Conservation (phyloP, 257 asterid genomes). For the Haberlea rhodopensis region DNA sequence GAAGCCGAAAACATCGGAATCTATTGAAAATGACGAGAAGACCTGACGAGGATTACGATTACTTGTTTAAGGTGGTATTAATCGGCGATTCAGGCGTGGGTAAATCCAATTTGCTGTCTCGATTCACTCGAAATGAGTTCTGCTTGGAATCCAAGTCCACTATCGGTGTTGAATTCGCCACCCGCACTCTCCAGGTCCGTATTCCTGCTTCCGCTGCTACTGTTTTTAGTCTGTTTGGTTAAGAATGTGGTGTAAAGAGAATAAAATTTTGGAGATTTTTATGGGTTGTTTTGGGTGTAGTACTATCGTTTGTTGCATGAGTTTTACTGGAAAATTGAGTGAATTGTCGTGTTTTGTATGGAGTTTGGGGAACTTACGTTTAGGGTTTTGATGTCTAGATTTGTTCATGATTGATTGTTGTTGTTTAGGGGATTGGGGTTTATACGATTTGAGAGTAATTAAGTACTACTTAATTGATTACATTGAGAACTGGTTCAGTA, state of each 20-base stretch:
- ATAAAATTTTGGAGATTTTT: neutral
- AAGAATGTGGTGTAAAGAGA: neutral
- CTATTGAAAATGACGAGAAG: slow-evolving; percentile 50
- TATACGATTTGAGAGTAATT: neutral
- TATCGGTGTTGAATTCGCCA: slow-evolving; percentile 74
- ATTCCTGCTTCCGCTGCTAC: neutral
- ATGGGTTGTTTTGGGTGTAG: neutral
- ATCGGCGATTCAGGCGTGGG: slow-evolving; percentile 78
- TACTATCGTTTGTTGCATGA: neutral
- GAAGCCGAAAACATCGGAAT: neutral
- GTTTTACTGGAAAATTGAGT: neutral
- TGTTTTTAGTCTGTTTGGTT: slow-evolving; percentile 10
- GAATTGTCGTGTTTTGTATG: neutral
- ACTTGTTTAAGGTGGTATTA: slow-evolving; percentile 62
- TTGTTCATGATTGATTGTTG: slow-evolving; percentile 9
- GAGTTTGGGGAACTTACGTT: slow-evolving; percentile 6
- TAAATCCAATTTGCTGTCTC: slow-evolving; percentile 61
- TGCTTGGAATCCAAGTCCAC: slow-evolving; percentile 71
- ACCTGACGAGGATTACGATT: slow-evolving; percentile 71
- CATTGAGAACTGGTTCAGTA: neutral
- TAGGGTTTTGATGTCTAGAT: slow-evolving; percentile 20
- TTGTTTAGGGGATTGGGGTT: too few relatives aligned
- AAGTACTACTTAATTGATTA: slow-evolving; percentile 12
- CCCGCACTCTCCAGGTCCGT: slow-evolving; percentile 68
- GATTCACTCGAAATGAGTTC: slow-evolving; percentile 69